These are phyloP conservation scores for Capronia epimyces DNA, from an alignment of 2,329 filamentous ascomycete genomes.

Conservation along the genomic window DNA sequence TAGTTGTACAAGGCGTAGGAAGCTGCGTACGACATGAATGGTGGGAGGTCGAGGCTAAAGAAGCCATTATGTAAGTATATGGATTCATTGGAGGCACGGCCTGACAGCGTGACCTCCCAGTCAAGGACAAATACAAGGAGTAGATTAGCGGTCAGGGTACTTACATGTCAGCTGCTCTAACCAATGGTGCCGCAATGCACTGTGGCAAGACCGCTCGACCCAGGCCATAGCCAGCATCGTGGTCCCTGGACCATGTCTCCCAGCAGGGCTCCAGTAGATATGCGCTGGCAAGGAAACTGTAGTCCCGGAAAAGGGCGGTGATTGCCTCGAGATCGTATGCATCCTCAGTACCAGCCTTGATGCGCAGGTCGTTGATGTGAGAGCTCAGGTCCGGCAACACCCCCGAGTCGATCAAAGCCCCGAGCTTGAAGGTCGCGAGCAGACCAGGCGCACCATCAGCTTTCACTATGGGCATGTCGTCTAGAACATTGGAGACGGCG, in stretches of 20 bases:
- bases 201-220: conserved; percentile 67
- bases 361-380: conserved; percentile 61
- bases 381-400: conserved; percentile 71
- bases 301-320: conserved; percentile 85
- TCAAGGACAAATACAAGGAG: too few species aligned
- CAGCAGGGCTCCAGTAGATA: conserved; percentile 92
- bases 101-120: too few species aligned
- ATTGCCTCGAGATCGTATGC: conserved; percentile 66
- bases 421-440: conserved; percentile 67
- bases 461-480: conserved; percentile 73
- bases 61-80: conserved; percentile 27
- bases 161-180: conserved; percentile 78
- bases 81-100: too few species aligned
- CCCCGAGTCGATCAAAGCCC: conserved; percentile 61
- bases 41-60: conserved; percentile 65
- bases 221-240: conserved; percentile 69
- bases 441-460: conserved; percentile 68
- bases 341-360: conserved; percentile 40
- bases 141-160: too few species aligned
- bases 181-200: conserved; percentile 73
- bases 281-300: conserved; percentile 81
- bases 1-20: conserved; percentile 62
- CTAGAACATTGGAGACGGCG: conserved; percentile 64
- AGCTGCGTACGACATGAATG: conserved; percentile 80
- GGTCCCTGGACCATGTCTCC: conserved; percentile 55